phyloP scores from a whole-genome alignment of 768 basidiomycete genomes.

The Neoboletus magnificus region DNA sequence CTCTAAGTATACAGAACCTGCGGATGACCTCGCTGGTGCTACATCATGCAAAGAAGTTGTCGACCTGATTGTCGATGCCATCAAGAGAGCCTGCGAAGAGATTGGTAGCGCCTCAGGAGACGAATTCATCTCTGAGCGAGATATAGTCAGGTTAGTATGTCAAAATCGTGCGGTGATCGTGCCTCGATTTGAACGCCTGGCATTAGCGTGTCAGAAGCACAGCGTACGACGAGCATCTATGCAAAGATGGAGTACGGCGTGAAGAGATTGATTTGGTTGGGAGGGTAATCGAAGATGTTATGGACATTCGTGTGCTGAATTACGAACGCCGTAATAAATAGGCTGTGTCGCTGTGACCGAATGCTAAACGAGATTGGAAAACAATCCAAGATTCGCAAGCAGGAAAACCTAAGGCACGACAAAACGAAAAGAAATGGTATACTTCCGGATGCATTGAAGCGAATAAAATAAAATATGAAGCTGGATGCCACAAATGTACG shows the following conservation, averaged over 20 bases:
- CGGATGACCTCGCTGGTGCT: conserved; percentile 60
- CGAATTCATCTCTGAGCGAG: conserved; percentile 57
- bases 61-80: conserved; percentile 68
- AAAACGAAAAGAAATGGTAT: conserved; percentile 21
- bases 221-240: conserved; percentile 79
- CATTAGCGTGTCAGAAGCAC: conserved; percentile 74
- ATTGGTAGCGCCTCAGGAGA: conserved; percentile 43
- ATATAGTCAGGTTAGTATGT: conserved; percentile 70
- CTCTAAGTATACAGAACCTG: conserved; percentile 48
- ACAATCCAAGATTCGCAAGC: conserved; percentile 6
- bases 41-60: conserved; percentile 74
- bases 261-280: conserved; percentile 87
- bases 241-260: conserved; percentile 93
- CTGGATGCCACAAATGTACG: conserved; percentile 17
- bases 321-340: conserved; percentile 13
- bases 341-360: conserved; percentile 14
- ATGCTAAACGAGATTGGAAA: conserved; percentile 1
- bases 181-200: neutral
- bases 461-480: conserved; percentile 14
- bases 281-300: conserved; percentile 42
- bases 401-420: conserved; percentile 7
- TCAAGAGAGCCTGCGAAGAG: conserved; percentile 65
- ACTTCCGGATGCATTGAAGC: conserved; percentile 22
- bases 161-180: neutral
- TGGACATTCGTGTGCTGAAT: neutral